A percentile compares a stretch with the other conserved stretches of the same genome.
phyloP scores from a whole-genome alignment of 2,329 filamentous ascomycete genomes.

The Ophidiomyces ophidiicola region DNA sequence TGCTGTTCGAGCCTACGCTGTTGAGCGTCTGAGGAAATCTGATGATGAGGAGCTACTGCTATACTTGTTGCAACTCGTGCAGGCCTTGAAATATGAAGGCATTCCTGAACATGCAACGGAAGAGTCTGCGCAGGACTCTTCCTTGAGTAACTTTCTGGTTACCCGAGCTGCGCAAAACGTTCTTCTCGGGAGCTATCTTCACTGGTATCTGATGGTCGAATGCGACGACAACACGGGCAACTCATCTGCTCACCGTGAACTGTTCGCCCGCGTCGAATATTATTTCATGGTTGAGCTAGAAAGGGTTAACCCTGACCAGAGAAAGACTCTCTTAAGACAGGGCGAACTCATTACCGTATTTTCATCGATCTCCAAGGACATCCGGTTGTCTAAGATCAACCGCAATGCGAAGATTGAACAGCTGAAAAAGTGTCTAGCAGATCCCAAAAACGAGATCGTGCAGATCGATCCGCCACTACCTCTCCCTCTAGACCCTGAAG shows the following conservation, averaged over 20 bases:
- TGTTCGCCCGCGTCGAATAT: slow-evolving; percentile 87
- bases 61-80: slow-evolving; percentile 86
- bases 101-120: slow-evolving; percentile 51
- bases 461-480: slow-evolving; percentile 75
- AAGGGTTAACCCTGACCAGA: slow-evolving; percentile 57
- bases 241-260: slow-evolving; percentile 59
- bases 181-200: slow-evolving; percentile 82
- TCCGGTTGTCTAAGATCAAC: slow-evolving; percentile 66
- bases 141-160: slow-evolving; percentile 79
- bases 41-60: slow-evolving; percentile 84
- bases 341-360: slow-evolving; percentile 80
- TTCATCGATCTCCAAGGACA: slow-evolving; percentile 77
- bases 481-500: slow-evolving; percentile 72
- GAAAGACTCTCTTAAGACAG: slow-evolving; percentile 69
- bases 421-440: slow-evolving; percentile 70
- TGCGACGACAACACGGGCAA: slow-evolving; percentile 72
- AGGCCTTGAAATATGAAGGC: slow-evolving; percentile 87
- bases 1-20: slow-evolving; percentile 81
- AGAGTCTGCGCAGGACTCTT: slow-evolving; percentile 60
- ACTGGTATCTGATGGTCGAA: slow-evolving; percentile 98
- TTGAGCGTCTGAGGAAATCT: slow-evolving; percentile 79
- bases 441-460: slow-evolving; percentile 80
- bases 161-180: slow-evolving; percentile 78
- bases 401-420: slow-evolving; percentile 70
- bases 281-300: slow-evolving; percentile 89